Conservation (phyloP, 768 basidiomycete genomes). For the Trametes cingulata region DNA sequence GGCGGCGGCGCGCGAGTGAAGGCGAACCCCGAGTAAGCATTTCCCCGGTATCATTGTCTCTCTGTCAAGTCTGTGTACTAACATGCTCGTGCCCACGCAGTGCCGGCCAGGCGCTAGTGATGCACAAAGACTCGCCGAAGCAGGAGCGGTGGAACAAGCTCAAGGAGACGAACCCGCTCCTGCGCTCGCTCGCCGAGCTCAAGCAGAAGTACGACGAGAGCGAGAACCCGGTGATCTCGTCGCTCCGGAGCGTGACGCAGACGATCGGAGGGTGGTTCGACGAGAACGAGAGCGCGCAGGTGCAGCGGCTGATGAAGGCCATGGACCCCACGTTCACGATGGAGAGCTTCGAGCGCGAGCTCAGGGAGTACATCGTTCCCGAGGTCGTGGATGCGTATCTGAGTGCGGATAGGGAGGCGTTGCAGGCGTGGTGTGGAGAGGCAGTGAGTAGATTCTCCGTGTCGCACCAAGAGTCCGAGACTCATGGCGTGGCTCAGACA, state of each 20-base stretch:
- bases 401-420: slow-evolving; percentile 81
- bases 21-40: slow-evolving; percentile 79
- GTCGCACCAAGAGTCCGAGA: background rate
- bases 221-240: slow-evolving; percentile 84
- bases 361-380: slow-evolving; percentile 96
- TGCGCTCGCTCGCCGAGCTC: slow-evolving; percentile 58
- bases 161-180: slow-evolving; percentile 78
- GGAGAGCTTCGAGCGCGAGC: slow-evolving; percentile 85
- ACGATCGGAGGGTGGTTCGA: slow-evolving; percentile 91
- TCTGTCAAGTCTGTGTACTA: background rate
- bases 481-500: slow-evolving; percentile 51
- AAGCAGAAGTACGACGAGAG: slow-evolving; percentile 85
- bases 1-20: slow-evolving; percentile 50
- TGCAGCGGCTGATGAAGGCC: slow-evolving; percentile 81
- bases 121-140: slow-evolving; percentile 79
- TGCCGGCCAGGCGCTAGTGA: slow-evolving; percentile 82
- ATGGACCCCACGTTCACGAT: slow-evolving; percentile 87
- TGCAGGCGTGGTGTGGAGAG: slow-evolving; percentile 93
- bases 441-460: slow-evolving; percentile 59
- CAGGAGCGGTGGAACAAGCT: slow-evolving; percentile 80
- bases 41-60: background rate
- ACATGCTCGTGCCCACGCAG: slow-evolving; percentile 39
- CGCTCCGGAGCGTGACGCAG: slow-evolving; percentile 79
- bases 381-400: slow-evolving; percentile 97
- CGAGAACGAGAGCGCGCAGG: slow-evolving; percentile 98